Evolutionary conservation across 202 grass and related monocot species (phyloP).

Genomic region (Digitaria exilis): DNA sequence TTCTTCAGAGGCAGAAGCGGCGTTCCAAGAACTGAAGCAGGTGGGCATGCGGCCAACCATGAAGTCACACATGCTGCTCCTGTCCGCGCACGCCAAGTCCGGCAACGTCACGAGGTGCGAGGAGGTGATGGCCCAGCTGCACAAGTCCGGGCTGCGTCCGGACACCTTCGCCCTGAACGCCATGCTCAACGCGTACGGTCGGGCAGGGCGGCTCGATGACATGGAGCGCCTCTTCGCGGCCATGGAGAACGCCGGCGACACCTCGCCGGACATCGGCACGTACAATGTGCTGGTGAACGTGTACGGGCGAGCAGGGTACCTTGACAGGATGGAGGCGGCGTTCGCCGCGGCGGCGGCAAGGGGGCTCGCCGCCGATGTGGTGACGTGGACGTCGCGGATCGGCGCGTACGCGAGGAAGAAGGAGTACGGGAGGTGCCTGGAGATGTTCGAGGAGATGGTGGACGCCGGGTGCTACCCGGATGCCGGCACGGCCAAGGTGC

Average conservation of each 20-base stretch:
- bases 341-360: constrained; percentile 40
- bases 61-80: constrained; percentile 96
- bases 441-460: constrained; percentile 93
- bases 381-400: constrained; percentile 83
- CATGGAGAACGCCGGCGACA: constrained; percentile 45
- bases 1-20: constrained; percentile 63
- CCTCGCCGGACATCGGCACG: constrained; percentile 51
- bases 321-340: constrained; percentile 78
- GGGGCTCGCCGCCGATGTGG: constrained; percentile 72
- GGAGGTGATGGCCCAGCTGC: constrained; percentile 85
- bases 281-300: constrained; percentile 86
- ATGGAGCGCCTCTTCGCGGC: constrained; percentile 73
- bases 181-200: constrained; percentile 94
- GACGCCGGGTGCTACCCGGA: constrained; percentile 87
- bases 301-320: constrained; percentile 70
- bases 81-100: constrained; percentile 76
- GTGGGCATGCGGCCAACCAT: constrained; percentile 80
- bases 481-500: constrained; percentile 82
- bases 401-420: constrained; percentile 80
- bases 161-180: constrained; percentile 86
- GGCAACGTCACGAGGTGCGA: constrained; percentile 78
- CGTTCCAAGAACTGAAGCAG: constrained; percentile 77
- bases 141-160: constrained; percentile 71
- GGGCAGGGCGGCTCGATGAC: constrained; percentile 67
- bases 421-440: constrained; percentile 67